phyloP scores from a whole-genome alignment of 768 basidiomycete genomes.

The Lentinula detonsa region DNA sequence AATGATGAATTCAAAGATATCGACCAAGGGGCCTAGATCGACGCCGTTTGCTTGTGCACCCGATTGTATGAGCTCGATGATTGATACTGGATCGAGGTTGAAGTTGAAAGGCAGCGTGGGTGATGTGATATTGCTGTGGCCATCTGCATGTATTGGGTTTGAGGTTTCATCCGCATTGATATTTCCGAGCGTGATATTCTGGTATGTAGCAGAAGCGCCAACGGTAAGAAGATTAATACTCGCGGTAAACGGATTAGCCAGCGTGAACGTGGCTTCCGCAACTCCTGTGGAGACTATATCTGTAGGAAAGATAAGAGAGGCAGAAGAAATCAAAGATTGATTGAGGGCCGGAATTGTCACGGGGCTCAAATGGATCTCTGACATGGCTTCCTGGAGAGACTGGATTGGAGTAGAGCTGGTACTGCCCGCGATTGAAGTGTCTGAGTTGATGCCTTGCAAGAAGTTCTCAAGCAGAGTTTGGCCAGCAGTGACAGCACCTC shows the following conservation, averaged over 20 bases:
- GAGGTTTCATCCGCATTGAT: constrained; percentile 51
- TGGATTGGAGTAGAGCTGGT: constrained; percentile 50
- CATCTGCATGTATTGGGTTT: constrained; percentile 51
- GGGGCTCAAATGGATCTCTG: constrained; percentile 51
- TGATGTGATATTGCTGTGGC: constrained; percentile 55
- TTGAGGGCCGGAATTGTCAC: constrained; percentile 62
- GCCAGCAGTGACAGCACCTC: constrained; percentile 46
- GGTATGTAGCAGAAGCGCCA: constrained; percentile 47
- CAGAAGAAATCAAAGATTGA: constrained; percentile 51
- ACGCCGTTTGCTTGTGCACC: constrained; percentile 50
- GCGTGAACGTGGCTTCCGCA: constrained; percentile 49
- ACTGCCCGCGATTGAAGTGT: constrained; percentile 51
- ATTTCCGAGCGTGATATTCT: constrained; percentile 49
- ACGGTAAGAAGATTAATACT: constrained; percentile 59
- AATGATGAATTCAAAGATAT: constrained; percentile 48
- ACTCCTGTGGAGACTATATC: constrained; percentile 57
- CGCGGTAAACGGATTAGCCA: constrained; percentile 69
- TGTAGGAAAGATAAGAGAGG: constrained; percentile 53
- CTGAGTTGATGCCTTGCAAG: constrained; percentile 54
- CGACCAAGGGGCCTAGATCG: constrained; percentile 52
- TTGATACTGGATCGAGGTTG: constrained; percentile 56
- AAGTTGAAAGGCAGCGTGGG: constrained; percentile 52
- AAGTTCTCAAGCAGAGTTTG: constrained; percentile 57
- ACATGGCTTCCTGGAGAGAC: constrained; percentile 56
- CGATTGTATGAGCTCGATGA: constrained; percentile 48